phyloP scores from a whole-genome alignment of 805 yeast genomes.

The Saccharomycopsis fibuligera region DNA sequence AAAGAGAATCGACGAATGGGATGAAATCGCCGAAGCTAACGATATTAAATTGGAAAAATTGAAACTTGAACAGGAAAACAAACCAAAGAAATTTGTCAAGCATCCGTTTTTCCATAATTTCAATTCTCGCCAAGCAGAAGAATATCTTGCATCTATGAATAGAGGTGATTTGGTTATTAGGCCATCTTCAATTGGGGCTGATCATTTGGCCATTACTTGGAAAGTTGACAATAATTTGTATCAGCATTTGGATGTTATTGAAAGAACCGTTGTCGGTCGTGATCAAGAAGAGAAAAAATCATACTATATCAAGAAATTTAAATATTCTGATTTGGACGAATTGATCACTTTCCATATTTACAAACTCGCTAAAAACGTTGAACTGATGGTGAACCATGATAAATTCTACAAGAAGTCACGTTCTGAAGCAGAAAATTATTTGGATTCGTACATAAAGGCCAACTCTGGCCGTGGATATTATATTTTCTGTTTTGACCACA shows the following conservation, averaged over 20 bases:
- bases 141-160: slow-evolving; percentile 76
- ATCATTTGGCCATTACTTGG: slow-evolving; percentile 92
- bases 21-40: slow-evolving; percentile 62
- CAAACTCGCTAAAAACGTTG: slow-evolving; percentile 74
- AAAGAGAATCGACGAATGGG: slow-evolving; percentile 70
- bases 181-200: slow-evolving; percentile 86
- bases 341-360: slow-evolving; percentile 81
- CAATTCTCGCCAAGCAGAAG: slow-evolving; percentile 85
- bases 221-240: slow-evolving; percentile 85
- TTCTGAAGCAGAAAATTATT: slow-evolving; percentile 77
- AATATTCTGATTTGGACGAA: slow-evolving; percentile 87
- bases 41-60: slow-evolving; percentile 54
- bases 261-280: slow-evolving; percentile 67
- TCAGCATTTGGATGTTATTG: slow-evolving; percentile 86
- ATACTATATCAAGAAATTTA: slow-evolving; percentile 58
- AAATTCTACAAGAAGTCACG: slow-evolving; percentile 80
- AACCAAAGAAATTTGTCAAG: slow-evolving; percentile 71
- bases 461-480: slow-evolving; percentile 87
- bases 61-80: slow-evolving; percentile 58
- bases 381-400: slow-evolving; percentile 79
- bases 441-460: slow-evolving; percentile 83
- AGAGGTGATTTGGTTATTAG: slow-evolving; percentile 92
- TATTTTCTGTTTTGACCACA: slow-evolving; percentile 84
- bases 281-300: slow-evolving; percentile 53
- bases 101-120: slow-evolving; percentile 88